A percentile compares a stretch with the other conserved stretches of the same genome.
phyloP scores from a whole-genome alignment of 805 yeast species.

The Nakazawaea pomicola region DNA sequence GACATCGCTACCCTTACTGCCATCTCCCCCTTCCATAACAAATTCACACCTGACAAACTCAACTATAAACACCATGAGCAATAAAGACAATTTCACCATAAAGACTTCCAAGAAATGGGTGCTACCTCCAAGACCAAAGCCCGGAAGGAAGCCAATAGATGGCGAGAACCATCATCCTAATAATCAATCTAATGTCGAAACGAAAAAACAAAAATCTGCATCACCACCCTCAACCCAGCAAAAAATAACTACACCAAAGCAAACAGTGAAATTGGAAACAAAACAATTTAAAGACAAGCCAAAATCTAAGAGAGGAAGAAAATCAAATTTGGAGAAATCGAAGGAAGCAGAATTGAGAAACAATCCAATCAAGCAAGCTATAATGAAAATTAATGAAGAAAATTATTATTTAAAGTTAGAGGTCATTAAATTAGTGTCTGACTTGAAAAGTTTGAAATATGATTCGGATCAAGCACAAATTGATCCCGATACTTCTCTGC shows the following conservation, averaged over 20 bases:
- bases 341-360: slow-evolving; percentile 11
- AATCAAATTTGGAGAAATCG: slow-evolving; percentile 6
- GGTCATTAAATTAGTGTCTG: slow-evolving; percentile 38
- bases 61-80: too few species aligned
- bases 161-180: neutral
- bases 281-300: slow-evolving; percentile 1
- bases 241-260: neutral
- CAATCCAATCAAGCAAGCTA: slow-evolving; percentile 32
- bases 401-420: slow-evolving; percentile 38
- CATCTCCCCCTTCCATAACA: neutral
- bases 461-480: slow-evolving; percentile 13
- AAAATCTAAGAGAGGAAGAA: slow-evolving; percentile 9
- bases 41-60: neutral
- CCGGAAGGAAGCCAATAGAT: slow-evolving; percentile 50
- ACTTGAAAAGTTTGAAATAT: slow-evolving; percentile 31
- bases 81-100: slow-evolving; percentile 21
- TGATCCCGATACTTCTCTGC: too few species aligned
- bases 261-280: neutral
- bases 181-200: neutral
- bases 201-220: neutral
- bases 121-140: slow-evolving; percentile 79
- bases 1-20: neutral
- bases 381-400: slow-evolving; percentile 39
- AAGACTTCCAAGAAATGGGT: slow-evolving; percentile 79
- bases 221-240: neutral